Base-by-base conservation (phyloP, 306 rosid genomes). In the Prunus mongolica region DNA sequence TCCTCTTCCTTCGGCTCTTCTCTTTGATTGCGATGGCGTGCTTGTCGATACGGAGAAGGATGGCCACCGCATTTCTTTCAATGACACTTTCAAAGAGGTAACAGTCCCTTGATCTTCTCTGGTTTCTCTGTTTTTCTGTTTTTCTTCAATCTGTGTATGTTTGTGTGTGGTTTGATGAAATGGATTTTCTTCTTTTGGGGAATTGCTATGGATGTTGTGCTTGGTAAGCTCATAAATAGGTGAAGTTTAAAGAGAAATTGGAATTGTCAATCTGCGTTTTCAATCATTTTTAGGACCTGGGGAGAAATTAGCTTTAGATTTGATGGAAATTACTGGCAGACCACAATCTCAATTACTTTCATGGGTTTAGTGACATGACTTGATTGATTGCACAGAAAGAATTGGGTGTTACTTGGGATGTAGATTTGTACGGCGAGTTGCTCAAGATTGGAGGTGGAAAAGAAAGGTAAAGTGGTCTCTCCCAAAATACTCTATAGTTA, bases 361-460 rank as follows among this genome's bases (percentile, higher is more conserved):
- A 56, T 61, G 77, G 68, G 62, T 81, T 71, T 71, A 62, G 27
- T 69, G 50, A 51, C 54, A 18, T 12, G 16, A 14, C 62, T 58
- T 38, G 14, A 60, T 79, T 80, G 81, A 79, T 22, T 28, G 67
- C 65, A 44, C 86, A 95, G 97, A 92, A 75, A 87, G 96, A 89
- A 80, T 85, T 95, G 85, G 96, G 97, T 8, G 91, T 90, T 76
- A 87, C 93, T 0, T 92, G 99, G 99, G 96, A 90, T 82, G 99
- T 95, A 45, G 97, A 95, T 60, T 88, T 95, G 87, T 95, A 92
- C 9, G 98, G 98, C 11, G 96, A 95, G 77, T 82, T 95, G 80
- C 97, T 95, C 87, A 92, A 95, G 83, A 95, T 95, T 80, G 98
- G 97, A 80, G 98, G 98, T 58, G 98, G 98, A 77, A 95, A 95